phyloP scores from a whole-genome alignment of 2,329 filamentous ascomycete genomes.

The Claviceps fusiformis region DNA sequence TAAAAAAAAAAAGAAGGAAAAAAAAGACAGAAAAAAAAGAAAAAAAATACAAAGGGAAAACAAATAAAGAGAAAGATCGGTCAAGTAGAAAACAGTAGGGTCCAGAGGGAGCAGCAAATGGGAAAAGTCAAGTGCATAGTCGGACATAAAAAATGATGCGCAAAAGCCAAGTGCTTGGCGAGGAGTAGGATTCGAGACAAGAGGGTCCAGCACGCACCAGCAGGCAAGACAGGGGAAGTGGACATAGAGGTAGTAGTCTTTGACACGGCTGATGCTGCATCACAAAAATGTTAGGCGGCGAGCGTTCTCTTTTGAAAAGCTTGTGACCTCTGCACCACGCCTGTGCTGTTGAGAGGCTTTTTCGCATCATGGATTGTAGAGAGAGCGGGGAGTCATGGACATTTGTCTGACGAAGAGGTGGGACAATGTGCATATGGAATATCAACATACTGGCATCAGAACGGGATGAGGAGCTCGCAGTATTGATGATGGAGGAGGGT shows the following conservation, averaged over 20 bases:
- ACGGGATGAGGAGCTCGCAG: not conserved
- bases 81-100: not conserved
- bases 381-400: not conserved
- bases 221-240: slow-evolving; percentile 1
- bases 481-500: slow-evolving; percentile 8
- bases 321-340: not conserved
- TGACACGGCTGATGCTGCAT: not conserved
- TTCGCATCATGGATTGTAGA: not conserved
- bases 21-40: not conserved
- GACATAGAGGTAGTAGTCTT: not conserved
- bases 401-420: not conserved
- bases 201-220: slow-evolving; percentile 2
- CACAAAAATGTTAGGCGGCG: not conserved
- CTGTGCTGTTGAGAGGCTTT: not conserved
- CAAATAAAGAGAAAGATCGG: not conserved
- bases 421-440: not conserved
- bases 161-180: not conserved
- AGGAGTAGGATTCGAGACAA: not conserved
- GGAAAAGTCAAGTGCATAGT: not conserved
- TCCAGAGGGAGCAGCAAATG: not conserved
- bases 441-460: slow-evolving; percentile 20
- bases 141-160: not conserved
- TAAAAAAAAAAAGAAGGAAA: not conserved
- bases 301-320: not conserved
- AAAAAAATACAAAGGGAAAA: not conserved